A percentile compares a stretch with the other conserved stretches of the same genome.
phyloP scores from a whole-genome alignment of 441 rosid species.

The Gossypium trilobum region DNA sequence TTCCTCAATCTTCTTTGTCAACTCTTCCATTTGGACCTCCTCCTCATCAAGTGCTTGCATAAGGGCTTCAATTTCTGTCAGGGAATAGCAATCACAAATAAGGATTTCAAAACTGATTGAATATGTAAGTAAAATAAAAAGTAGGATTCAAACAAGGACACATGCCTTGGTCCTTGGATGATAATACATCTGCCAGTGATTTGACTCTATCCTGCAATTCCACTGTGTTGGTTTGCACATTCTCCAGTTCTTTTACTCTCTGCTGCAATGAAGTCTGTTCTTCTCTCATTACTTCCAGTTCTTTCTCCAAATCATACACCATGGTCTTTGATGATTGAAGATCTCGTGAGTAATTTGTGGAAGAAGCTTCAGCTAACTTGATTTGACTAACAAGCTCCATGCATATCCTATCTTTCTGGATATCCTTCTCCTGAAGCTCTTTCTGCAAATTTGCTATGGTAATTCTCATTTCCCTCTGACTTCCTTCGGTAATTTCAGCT shows the following conservation, averaged over 20 bases:
- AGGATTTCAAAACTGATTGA: not conserved
- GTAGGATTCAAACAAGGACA: constrained; percentile 17
- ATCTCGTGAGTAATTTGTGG: constrained; percentile 47
- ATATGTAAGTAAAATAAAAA: not conserved
- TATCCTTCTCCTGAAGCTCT: constrained; percentile 89
- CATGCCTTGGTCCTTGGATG: constrained; percentile 89
- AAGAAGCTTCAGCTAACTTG: constrained; percentile 85
- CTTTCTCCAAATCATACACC: constrained; percentile 55
- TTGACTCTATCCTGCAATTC: constrained; percentile 55
- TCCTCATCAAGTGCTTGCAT: constrained; percentile 99
- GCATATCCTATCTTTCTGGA: constrained; percentile 76
- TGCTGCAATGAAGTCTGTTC: constrained; percentile 50
- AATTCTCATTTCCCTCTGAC: constrained; percentile 62
- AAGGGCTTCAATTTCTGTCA: constrained; percentile 81
- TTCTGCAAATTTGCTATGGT: constrained; percentile 67
- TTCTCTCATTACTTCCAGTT: constrained; percentile 35
- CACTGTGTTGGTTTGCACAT: constrained; percentile 37
- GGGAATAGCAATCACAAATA: constrained; percentile 18
- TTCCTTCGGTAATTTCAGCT: constrained; percentile 44
- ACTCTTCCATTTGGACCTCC: constrained; percentile 90
- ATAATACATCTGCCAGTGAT: constrained; percentile 42
- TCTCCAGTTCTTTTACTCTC: constrained; percentile 55
- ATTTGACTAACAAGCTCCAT: constrained; percentile 85
- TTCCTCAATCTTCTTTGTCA: constrained; percentile 52
- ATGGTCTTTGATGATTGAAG: constrained; percentile 53